Evolutionary conservation across 2,329 filamentous ascomycete species (phyloP), one percentile per base, ranked within the genome.

Genomic region (Pestalotiopsis fici): DNA sequence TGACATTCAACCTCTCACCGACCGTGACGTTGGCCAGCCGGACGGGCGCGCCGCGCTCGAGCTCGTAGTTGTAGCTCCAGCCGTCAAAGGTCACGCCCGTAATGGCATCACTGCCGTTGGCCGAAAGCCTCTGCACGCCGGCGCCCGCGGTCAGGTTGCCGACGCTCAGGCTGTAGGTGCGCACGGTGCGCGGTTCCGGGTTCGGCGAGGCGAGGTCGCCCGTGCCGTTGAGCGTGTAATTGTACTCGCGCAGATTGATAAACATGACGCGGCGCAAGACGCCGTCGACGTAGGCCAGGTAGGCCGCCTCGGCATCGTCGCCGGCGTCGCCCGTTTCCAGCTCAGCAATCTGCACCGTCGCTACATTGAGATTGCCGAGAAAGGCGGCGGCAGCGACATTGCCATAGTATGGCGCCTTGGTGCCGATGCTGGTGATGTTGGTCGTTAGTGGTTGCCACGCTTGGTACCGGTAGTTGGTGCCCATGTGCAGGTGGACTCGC

Each of bases 381-480:
- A 88, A 86, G 1, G 84, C 83, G 0, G 89, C 87, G 1, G 87
- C 86, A 37, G 85, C 85, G 18, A 90, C 78, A 74, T 87, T 88
- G 18, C 87, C 88, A 71, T 91, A 91, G 75, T 90, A 92, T 0
- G 89, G 88, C 0, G 89, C 79, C 73, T 89, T 90, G 23, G 88
- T 91, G 15, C 87, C 88, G 2, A 82, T 79, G 7, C 79, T 78
- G 0, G 84, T 83, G 15, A 80, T 80, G 61, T 79, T 74, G 0
- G 87, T 90, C 4, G 78, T 72, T 57, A 90, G 71, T 0, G 88
- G 88, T 72, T 91, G 88, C 88, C 88, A 91, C 59, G 82, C 79
- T 68, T 82, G 82, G 74, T 91, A 91, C 71, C 88, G 82, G 74
- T 88, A 91, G 74, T 90, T 83, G 15, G 86, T 89, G 12, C 88